These are phyloP conservation scores for Boletus bicolor DNA, from an alignment of 768 basidiomycete species.

Conservation along the genomic window DNA sequence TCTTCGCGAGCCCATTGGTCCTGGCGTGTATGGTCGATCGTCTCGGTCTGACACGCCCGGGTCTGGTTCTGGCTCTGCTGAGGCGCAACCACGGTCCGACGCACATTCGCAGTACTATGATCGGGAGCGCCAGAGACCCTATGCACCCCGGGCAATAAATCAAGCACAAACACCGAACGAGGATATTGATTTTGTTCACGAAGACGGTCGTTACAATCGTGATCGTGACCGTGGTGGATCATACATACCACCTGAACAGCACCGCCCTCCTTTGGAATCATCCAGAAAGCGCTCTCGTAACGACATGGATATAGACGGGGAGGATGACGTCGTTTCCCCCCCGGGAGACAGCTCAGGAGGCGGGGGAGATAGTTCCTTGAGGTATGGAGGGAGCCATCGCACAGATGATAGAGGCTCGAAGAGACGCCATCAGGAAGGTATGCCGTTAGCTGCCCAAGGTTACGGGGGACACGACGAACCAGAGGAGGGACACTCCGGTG, in stretches of 20 bases:
- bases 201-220: constrained; percentile 44
- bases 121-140: constrained; percentile 47
- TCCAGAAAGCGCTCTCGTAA: constrained; percentile 56
- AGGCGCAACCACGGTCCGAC: constrained; percentile 51
- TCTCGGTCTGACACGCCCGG: constrained; percentile 60
- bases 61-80: constrained; percentile 51
- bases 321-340: constrained; percentile 43
- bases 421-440: constrained; percentile 53
- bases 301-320: constrained; percentile 63
- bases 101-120: constrained; percentile 45
- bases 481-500: constrained; percentile 31
- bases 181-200: constrained; percentile 51
- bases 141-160: constrained; percentile 50
- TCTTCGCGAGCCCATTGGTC: constrained; percentile 31
- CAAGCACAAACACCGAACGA: constrained; percentile 39
- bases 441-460: constrained; percentile 21
- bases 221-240: constrained; percentile 39
- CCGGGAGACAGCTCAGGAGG: constrained; percentile 28
- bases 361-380: constrained; percentile 28
- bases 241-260: constrained; percentile 35
- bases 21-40: constrained; percentile 30
- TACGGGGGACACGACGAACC: constrained; percentile 31
- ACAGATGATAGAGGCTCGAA: constrained; percentile 54
- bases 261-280: constrained; percentile 40
- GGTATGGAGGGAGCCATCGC: constrained; percentile 37